Evolutionary conservation across 345 rosid species (phyloP), one percentile per base, ranked within the genome.

Genomic region (Triadica sebifera): DNA sequence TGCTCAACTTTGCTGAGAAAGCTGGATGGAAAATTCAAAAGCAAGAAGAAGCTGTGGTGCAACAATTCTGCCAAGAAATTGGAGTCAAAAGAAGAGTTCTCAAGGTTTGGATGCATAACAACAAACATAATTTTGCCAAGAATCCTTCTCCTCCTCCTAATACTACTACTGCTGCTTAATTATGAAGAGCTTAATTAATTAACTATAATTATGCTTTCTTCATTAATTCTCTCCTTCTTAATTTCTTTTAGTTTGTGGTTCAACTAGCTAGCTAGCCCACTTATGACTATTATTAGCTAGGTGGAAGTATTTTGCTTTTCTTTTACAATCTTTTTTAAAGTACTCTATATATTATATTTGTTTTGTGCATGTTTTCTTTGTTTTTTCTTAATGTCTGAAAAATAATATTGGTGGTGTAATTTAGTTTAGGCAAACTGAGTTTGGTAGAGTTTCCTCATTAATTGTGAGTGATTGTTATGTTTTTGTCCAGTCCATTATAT

Each of bases 101-200:
- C 50, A 94, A 94, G 87, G 98, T 94, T 20, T 94, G 98, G 98
- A 94, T 94, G 92, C 98, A 94, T 75, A 94, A 94, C 78, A 94
- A 94, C 87, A 94, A 92, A 81, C 93, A 87, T 82, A 88, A 74
- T 77, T 79, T 91, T n/a, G 88, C 91, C 74, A 91, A 86, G 84
- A 80, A 47, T 71, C 34, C 34, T 29, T 29, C 34, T 29, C 34
- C 37, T 24, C 29, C 69, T 19, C 16, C 34, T 46, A n/a, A n/a
- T 47, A n/a, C 20, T 49, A 5, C 60, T 19, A 1, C 49, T 22
- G n/a, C 61, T 25, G 3, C 70, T 47, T 43, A 19, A 53, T 16
- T 16, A 37, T 39, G 41, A 39, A 1, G 29, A 67, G 5, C 22
- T 19, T 45, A 52, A 9, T n/a, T 57, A 57, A 67, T 64, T 41